These are phyloP conservation scores for Aspergillus saccharolyticus DNA, from an alignment of 495 filamentous ascomycete genomes.

Conservation along the genomic window DNA sequence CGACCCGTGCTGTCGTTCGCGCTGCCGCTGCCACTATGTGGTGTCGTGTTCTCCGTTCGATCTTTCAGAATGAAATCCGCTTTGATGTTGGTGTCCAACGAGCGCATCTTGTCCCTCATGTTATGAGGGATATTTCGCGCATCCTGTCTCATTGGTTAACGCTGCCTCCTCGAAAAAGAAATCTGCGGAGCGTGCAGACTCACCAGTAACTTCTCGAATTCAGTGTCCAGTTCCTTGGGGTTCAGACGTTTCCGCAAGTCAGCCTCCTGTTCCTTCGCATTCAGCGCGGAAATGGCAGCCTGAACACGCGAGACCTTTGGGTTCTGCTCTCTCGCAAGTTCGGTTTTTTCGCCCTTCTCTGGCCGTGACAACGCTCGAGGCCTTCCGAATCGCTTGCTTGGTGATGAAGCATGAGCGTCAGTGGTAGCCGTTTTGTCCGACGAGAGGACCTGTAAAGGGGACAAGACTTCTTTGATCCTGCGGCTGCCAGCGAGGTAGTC, in stretches of 20 bases:
- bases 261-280: slow-evolving; percentile 43
- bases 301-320: slow-evolving; percentile 53
- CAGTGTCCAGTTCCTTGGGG: slow-evolving; percentile 42
- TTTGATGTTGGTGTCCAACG: slow-evolving; percentile 82
- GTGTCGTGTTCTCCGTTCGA: slow-evolving; percentile 56
- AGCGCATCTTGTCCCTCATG: slow-evolving; percentile 90
- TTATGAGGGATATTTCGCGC: slow-evolving; percentile 88
- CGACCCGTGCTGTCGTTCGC: slow-evolving; percentile 39
- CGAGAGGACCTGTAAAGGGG: slow-evolving; percentile 21
- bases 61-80: slow-evolving; percentile 91
- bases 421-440: slow-evolving; percentile 18
- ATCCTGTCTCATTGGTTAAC: slow-evolving; percentile 55
- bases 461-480: slow-evolving; percentile 35
- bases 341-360: slow-evolving; percentile 20
- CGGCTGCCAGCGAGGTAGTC: slow-evolving; percentile 38
- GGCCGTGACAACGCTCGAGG: slow-evolving; percentile 20
- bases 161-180: neutral
- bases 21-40: slow-evolving; percentile 29
- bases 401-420: slow-evolving; percentile 14
- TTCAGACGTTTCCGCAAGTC: slow-evolving; percentile 41
- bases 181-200: slow-evolving; percentile 7
- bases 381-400: slow-evolving; percentile 18
- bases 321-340: slow-evolving; percentile 26
- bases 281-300: slow-evolving; percentile 60
- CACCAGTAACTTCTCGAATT: slow-evolving; percentile 49